Evolutionary conservation across 306 rosid species (phyloP).

Genomic region (Cucumis cinereus): DNA sequence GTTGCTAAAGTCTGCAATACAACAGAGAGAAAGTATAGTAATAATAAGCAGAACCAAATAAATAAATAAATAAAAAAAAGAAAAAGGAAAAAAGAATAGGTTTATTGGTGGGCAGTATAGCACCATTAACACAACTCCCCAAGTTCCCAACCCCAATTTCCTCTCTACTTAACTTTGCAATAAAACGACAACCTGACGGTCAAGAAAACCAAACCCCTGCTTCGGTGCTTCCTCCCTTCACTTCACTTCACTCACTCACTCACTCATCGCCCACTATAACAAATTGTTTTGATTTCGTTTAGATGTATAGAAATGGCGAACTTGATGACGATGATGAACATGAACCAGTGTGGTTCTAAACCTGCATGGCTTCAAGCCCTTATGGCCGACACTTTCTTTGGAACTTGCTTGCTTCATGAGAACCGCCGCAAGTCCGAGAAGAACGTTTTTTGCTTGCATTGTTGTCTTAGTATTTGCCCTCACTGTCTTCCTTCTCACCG

Average conservation of each 20-base stretch:
- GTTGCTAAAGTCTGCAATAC: conserved; percentile 3
- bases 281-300: no score
- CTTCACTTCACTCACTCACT: no score
- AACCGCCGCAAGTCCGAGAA: conserved; percentile 85
- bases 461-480: conserved; percentile 84
- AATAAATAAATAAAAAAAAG: no score
- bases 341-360: conserved; percentile 7
- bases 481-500: conserved; percentile 54
- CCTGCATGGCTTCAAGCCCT: conserved; percentile 92
- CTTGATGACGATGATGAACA: neutral
- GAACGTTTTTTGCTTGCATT: conserved; percentile 86
- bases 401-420: conserved; percentile 78
- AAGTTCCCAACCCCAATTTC: neutral
- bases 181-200: neutral
- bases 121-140: conserved; percentile 10
- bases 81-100: neutral
- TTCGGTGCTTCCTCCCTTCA: neutral
- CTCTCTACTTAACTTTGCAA: neutral
- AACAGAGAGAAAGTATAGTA: conserved; percentile 5
- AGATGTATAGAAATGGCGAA: no score
- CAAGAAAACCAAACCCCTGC: neutral
- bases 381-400: conserved; percentile 89
- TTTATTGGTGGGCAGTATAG: conserved; percentile 1
- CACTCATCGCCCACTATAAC: no score
- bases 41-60: neutral